Conservation (phyloP, 164 flowering plant species). For the Vitis amurensis region DNA sequence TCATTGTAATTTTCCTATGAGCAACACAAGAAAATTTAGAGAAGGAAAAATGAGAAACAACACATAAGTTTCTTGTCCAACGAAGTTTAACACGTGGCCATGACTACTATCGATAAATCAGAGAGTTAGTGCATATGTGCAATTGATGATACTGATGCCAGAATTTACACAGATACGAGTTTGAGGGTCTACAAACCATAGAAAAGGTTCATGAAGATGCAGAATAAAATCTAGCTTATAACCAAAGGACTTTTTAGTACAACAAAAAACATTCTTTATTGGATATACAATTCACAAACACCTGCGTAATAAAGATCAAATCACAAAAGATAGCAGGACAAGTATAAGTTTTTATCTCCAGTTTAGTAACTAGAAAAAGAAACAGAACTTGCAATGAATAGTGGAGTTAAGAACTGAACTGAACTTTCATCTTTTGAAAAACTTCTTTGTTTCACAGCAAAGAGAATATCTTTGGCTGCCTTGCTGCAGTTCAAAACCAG, state of each 20-base stretch:
- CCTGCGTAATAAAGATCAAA: too few relatives aligned
- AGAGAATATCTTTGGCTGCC: too few relatives aligned
- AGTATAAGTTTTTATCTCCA: too few relatives aligned
- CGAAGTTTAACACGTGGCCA: background rate
- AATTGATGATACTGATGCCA: background rate
- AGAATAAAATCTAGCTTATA: background rate
- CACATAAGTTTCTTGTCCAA: background rate
- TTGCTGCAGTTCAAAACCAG: too few relatives aligned
- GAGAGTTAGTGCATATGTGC: background rate
- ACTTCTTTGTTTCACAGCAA: too few relatives aligned
- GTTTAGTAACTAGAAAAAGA: too few relatives aligned
- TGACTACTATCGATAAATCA: background rate
- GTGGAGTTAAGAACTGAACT: too few relatives aligned
- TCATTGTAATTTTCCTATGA: constrained; percentile 83
- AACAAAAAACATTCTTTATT: too few relatives aligned
- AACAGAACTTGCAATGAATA: too few relatives aligned
- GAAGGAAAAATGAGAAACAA: background rate
- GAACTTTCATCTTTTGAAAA: too few relatives aligned
- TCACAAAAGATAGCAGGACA: too few relatives aligned
- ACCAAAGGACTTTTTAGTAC: background rate
- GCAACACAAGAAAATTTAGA: background rate
- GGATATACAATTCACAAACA: too few relatives aligned
- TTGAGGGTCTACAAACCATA: background rate
- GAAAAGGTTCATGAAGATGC: background rate
- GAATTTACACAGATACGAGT: background rate